A percentile compares a stretch with the other conserved stretches of the same genome.
These are phyloP conservation scores for Acer negundo DNA, from an alignment of 345 rosid genomes.

Conservation along the genomic window DNA sequence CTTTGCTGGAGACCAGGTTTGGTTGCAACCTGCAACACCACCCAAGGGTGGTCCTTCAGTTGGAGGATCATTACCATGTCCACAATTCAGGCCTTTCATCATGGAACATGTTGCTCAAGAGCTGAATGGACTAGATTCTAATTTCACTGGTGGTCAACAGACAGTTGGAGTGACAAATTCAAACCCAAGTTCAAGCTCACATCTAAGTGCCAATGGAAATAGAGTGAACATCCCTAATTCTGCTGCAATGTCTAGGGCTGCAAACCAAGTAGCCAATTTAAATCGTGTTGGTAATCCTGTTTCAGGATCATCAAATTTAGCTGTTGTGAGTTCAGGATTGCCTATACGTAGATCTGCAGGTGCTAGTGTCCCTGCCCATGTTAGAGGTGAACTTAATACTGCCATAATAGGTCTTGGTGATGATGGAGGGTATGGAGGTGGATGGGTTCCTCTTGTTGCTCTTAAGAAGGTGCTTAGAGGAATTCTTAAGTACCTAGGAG, in stretches of 20 bases:
- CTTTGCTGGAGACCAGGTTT: conserved; percentile 99
- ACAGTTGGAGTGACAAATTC: conserved; percentile 55
- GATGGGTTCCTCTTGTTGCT: conserved; percentile 99
- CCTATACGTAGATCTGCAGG: conserved; percentile 84
- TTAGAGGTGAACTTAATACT: conserved; percentile 92
- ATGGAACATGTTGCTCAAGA: conserved; percentile 99
- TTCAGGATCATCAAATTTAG: conserved; percentile 64
- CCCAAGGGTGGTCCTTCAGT: conserved; percentile 86
- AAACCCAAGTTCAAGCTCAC: conserved; percentile 48
- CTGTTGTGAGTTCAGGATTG: conserved; percentile 61
- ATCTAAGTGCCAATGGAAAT: conserved; percentile 60
- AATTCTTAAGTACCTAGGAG: conserved; percentile 95
- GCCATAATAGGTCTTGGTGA: conserved; percentile 98
- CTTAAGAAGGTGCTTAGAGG: conserved; percentile 97
- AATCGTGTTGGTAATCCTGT: conserved; percentile 72
- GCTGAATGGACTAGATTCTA: conserved; percentile 84
- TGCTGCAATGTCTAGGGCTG: conserved; percentile 62
- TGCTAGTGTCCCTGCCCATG: conserved; percentile 80
- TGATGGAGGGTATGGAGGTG: conserved; percentile 99
- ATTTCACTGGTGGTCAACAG: conserved; percentile 67
- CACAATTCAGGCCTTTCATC: conserved; percentile 98
- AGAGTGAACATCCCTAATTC: conserved; percentile 67
- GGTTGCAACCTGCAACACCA: conserved; percentile 99
- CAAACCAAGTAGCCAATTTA: conserved; percentile 57
- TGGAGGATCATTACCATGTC: conserved; percentile 99